Conservation (phyloP, 257 asterid genomes). For the Solanum commersonii region DNA sequence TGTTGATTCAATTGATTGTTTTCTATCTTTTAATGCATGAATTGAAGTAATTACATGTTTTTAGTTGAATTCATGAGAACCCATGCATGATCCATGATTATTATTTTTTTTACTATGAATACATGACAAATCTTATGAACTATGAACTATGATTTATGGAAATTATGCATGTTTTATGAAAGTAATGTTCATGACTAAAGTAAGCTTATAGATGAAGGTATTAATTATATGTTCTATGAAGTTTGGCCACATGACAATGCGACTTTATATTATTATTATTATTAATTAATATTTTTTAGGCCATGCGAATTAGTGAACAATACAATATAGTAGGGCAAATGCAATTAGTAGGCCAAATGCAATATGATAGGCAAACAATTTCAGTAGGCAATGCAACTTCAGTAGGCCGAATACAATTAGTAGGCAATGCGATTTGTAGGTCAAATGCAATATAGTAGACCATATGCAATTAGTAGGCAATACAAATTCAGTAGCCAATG, state of each 20-base stretch:
- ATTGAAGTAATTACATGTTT: neutral
- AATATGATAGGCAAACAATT: neutral
- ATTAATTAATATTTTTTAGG: neutral
- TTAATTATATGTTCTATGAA: no score
- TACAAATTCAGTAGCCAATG: neutral
- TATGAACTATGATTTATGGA: no score
- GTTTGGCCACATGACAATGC: no score
- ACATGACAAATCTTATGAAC: neutral
- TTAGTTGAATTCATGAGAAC: neutral
- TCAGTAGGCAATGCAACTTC: neutral
- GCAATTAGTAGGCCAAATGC: neutral
- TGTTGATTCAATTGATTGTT: neutral
- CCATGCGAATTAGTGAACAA: neutral
- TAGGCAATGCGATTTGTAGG: neutral
- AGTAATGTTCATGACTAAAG: no score
- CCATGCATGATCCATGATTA: neutral
- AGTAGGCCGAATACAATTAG: neutral
- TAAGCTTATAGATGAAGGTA: no score
- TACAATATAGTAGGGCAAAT: neutral
- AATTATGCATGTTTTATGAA: no score
- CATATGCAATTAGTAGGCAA: neutral
- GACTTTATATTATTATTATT: no score
- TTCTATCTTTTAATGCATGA: neutral
- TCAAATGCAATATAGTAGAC: neutral
- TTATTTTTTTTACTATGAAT: no score